Conservation (phyloP, 2,329 filamentous ascomycete genomes). For the Triangularia setosa region DNA sequence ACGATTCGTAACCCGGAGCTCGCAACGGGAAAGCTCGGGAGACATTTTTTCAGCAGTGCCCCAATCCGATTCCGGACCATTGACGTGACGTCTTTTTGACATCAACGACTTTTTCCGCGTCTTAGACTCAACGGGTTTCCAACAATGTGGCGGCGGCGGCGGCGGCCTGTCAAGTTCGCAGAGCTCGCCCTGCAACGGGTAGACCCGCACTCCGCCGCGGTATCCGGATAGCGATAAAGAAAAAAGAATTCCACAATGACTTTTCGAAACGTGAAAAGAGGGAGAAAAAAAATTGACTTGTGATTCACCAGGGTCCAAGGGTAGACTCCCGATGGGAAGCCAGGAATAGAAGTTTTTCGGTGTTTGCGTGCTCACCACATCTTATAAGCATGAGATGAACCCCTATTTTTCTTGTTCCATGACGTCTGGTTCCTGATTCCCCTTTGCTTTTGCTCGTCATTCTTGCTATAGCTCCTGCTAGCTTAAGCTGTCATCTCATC, state of each 20-base stretch:
- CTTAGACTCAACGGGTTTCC: neutral
- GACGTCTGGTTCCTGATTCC: neutral
- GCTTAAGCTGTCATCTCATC: neutral
- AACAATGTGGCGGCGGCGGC: neutral
- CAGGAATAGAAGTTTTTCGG: neutral
- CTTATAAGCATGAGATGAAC: neutral
- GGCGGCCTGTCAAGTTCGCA: neutral
- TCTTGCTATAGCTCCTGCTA: neutral
- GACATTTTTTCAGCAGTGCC: neutral
- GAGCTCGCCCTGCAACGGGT: neutral
- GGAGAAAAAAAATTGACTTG: neutral
- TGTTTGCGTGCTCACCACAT: neutral
- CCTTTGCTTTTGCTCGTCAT: neutral
- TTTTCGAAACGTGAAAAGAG: neutral
- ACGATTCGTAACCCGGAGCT: neutral
- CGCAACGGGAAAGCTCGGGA: neutral
- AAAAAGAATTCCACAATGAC: neutral
- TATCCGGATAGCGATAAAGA: neutral
- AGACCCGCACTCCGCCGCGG: neutral
- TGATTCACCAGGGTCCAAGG: neutral
- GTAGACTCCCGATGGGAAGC: neutral
- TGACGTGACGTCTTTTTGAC: constrained; percentile 10
- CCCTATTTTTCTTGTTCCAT: neutral
- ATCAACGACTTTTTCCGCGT: constrained; percentile 8
- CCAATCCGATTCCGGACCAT: constrained; percentile 1